Evolutionary conservation across 192 early-diverging fungal genomes (phyloP).

Genomic region (Thoreauomyces humboldtii): DNA sequence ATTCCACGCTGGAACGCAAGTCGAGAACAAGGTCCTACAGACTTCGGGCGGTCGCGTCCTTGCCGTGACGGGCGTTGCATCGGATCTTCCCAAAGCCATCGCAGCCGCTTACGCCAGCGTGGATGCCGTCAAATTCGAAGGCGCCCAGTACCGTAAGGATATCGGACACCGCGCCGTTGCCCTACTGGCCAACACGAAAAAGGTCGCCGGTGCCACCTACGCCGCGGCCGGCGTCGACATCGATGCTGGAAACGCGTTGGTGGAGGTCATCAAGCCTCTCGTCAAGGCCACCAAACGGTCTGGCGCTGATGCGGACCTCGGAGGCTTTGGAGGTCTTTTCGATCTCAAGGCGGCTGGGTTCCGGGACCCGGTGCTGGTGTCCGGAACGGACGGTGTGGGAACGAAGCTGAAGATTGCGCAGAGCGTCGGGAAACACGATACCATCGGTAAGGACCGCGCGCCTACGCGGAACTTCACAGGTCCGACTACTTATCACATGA

Average conservation of each 20-base stretch:
- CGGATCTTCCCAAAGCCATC: conserved; percentile 74
- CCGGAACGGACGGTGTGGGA: conserved; percentile 98
- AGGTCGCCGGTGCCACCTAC: conserved; percentile 73
- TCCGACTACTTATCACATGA: too few relatives aligned
- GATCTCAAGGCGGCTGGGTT: conserved; percentile 93
- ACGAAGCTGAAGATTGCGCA: conserved; percentile 99
- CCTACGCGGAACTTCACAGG: background rate
- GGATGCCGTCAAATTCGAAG: conserved; percentile 73
- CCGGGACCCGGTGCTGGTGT: conserved; percentile 88
- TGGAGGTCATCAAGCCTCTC: conserved; percentile 92
- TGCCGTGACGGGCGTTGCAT: conserved; percentile 81
- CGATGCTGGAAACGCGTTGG: conserved; percentile 92
- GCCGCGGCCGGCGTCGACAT: conserved; percentile 95
- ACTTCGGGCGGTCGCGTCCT: conserved; percentile 95
- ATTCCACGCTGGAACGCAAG: conserved; percentile 91
- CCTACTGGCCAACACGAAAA: conserved; percentile 43
- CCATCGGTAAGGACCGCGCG: conserved; percentile 56
- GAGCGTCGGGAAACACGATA: conserved; percentile 78
- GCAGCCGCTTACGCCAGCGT: conserved; percentile 73
- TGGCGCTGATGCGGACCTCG: conserved; percentile 96
- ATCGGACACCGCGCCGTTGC: conserved; percentile 75
- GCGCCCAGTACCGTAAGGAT: conserved; percentile 86
- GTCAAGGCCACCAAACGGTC: conserved; percentile 89
- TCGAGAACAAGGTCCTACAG: conserved; percentile 58
- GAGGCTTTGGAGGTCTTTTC: conserved; percentile 98